phyloP scores from a whole-genome alignment of 768 basidiomycete genomes.

The Tricholoma saponaceum region DNA sequence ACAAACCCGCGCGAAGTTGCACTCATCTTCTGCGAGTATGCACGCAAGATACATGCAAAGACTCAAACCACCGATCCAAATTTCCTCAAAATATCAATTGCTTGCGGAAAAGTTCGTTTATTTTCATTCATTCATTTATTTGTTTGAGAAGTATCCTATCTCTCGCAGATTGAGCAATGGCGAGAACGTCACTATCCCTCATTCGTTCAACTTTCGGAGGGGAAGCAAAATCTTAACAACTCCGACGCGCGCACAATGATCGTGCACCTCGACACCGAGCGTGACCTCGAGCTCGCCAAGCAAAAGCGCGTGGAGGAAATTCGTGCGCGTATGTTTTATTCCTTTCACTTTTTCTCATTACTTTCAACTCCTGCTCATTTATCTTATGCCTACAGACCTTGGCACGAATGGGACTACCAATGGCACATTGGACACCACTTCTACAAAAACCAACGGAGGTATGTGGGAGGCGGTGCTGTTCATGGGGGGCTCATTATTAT shows the following conservation, averaged over 20 bases:
- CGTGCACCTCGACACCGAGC: slow-evolving; percentile 39
- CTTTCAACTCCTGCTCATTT: background rate
- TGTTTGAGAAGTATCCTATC: slow-evolving; percentile 7
- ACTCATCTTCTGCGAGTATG: slow-evolving; percentile 80
- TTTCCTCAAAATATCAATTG: slow-evolving; percentile 77
- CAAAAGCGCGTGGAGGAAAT: slow-evolving; percentile 27
- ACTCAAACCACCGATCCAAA: slow-evolving; percentile 80
- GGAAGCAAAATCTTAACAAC: slow-evolving; percentile 35
- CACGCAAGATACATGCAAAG: slow-evolving; percentile 79
- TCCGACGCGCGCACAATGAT: slow-evolving; percentile 56
- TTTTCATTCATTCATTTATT: background rate
- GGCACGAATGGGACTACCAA: background rate
- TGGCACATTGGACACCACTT: background rate
- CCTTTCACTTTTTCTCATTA: no score
- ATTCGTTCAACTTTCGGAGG: slow-evolving; percentile 53
- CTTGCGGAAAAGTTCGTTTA: slow-evolving; percentile 70
- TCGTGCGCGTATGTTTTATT: slow-evolving; percentile 6
- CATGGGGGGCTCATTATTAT: slow-evolving; percentile 14
- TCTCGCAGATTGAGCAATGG: slow-evolving; percentile 84
- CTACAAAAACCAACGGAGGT: slow-evolving; percentile 9
- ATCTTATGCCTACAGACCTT: background rate
- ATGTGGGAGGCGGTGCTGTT: slow-evolving; percentile 26
- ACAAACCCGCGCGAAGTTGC: slow-evolving; percentile 92
- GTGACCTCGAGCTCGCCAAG: slow-evolving; percentile 30
- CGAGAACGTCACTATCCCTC: slow-evolving; percentile 91